A percentile compares a stretch with the other conserved stretches of the same genome.
phyloP scores from a whole-genome alignment of 2,329 filamentous ascomycete species.

The Decorospora gaudefroyi region DNA sequence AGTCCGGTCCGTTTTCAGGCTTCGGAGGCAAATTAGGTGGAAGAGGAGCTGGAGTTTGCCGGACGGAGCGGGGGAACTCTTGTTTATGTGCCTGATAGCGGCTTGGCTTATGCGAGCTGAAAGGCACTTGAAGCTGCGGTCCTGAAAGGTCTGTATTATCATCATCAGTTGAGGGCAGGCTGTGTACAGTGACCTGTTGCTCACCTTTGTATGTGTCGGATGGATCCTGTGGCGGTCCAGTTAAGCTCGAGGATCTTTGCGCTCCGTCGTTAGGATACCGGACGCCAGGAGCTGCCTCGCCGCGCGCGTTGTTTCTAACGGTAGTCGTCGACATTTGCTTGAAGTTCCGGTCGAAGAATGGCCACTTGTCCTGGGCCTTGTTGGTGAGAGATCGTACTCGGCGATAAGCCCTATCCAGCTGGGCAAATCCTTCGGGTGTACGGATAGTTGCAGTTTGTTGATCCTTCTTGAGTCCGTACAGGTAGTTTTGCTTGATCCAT shows the following conservation, averaged over 20 bases:
- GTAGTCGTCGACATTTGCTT: slow-evolving; percentile 28
- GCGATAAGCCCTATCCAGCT: slow-evolving; percentile 36
- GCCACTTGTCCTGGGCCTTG: slow-evolving; percentile 41
- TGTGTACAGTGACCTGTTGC: neutral
- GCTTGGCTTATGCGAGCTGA: slow-evolving; percentile 1
- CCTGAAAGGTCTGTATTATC: neutral
- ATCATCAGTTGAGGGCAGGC: neutral
- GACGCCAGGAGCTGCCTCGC: slow-evolving; percentile 18
- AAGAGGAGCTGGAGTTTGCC: slow-evolving; percentile 4
- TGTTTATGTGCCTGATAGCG: neutral
- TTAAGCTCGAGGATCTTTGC: neutral
- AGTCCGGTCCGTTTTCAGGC: neutral
- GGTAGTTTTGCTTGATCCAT: slow-evolving; percentile 33
- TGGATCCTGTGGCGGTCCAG: neutral
- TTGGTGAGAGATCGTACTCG: slow-evolving; percentile 36
- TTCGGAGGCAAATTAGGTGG: neutral
- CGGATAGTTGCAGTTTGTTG: slow-evolving; percentile 18
- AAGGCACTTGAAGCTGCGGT: slow-evolving; percentile 9
- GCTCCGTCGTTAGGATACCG: slow-evolving; percentile 6
- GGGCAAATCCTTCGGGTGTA: slow-evolving; percentile 27
- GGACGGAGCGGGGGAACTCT: slow-evolving; percentile 2
- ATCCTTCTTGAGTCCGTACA: slow-evolving; percentile 19
- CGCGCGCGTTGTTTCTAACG: slow-evolving; percentile 26
- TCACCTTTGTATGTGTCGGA: slow-evolving; percentile 2
- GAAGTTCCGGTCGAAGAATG: slow-evolving; percentile 33